Conservation (phyloP, 2,329 filamentous ascomycete species). For the Clarireedia homoeocarpa region DNA sequence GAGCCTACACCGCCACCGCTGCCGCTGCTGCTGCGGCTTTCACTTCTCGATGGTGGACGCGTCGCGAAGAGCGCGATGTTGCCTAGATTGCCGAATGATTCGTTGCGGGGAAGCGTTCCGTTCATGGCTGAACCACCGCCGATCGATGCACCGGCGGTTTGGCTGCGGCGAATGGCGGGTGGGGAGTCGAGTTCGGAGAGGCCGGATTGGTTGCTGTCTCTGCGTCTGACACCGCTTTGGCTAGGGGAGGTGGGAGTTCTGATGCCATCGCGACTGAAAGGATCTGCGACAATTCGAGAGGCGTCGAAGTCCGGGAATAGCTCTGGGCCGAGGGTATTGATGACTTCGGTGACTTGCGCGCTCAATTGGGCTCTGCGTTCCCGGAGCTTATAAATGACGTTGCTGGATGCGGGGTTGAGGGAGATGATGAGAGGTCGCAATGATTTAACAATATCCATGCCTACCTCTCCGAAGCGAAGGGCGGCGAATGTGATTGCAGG, state of each 20-base stretch:
- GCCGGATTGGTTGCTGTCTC: conserved; percentile 44
- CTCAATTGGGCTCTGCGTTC: conserved; percentile 66
- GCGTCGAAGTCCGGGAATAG: conserved; percentile 95
- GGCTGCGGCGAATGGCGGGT: conserved; percentile 24
- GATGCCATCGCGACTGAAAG: conserved; percentile 29
- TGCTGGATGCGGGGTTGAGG: conserved; percentile 75
- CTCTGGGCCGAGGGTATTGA: conserved; percentile 92
- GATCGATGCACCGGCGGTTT: conserved; percentile 20
- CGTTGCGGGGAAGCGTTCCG: conserved; percentile 62
- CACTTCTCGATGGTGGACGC: conserved; percentile 71
- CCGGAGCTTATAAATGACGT: conserved; percentile 73
- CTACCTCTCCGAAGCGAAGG: conserved; percentile 91
- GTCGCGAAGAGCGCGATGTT: conserved; percentile 86
- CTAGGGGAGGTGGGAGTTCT: conserved; percentile 21
- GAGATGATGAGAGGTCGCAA: conserved; percentile 80
- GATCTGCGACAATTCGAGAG: conserved; percentile 58
- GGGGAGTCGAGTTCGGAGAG: conserved; percentile 22
- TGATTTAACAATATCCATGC: conserved; percentile 97
- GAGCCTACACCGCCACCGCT: conserved; percentile 54
- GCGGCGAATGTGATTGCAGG: conserved; percentile 86
- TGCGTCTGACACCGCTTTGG: conserved; percentile 26
- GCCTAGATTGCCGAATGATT: conserved; percentile 87
- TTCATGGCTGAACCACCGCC: conserved; percentile 26
- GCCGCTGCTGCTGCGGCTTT: conserved; percentile 62
- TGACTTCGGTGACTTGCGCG: conserved; percentile 76